These are phyloP conservation scores for Chenopodium quinoa DNA, from an alignment of 148 eudicot genomes.

Conservation along the genomic window DNA sequence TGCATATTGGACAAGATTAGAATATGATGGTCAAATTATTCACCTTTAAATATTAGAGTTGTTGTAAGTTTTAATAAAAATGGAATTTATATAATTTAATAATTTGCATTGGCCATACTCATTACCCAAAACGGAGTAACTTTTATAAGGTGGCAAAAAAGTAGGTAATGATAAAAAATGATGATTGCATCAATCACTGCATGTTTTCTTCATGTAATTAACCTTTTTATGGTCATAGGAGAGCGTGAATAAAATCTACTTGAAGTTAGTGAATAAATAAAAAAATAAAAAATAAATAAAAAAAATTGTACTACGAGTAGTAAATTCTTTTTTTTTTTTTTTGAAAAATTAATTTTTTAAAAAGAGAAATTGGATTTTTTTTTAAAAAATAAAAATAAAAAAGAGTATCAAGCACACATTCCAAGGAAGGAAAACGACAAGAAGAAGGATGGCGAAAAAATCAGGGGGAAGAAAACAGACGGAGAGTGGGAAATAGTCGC, in stretches of 20 bases:
- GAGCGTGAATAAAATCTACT: conserved; percentile 21
- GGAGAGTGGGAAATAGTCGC: conserved; percentile 50
- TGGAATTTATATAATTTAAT: background rate
- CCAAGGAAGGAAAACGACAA: conserved; percentile 54
- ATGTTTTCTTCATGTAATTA: background rate
- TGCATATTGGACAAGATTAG: background rate
- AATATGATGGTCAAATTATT: background rate
- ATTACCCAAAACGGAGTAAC: background rate
- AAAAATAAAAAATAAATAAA: background rate
- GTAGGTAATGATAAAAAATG: conserved; percentile 20
- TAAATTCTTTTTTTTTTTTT: no score
- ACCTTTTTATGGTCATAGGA: background rate
- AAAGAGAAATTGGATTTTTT: no score
- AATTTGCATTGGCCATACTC: background rate
- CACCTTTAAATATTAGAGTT: background rate
- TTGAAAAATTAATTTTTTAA: no score
- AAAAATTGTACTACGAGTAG: no score
- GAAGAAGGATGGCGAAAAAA: conserved; percentile 33
- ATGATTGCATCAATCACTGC: conserved; percentile 35
- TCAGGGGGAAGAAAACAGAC: conserved; percentile 33
- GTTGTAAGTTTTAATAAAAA: background rate
- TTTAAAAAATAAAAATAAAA: background rate
- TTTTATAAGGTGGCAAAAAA: background rate
- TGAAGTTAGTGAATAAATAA: conserved; percentile 15
- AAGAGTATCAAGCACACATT: conserved; percentile 48